phyloP scores from a whole-genome alignment of 2,329 filamentous ascomycete genomes.

The Aspergillus sp. region DNA sequence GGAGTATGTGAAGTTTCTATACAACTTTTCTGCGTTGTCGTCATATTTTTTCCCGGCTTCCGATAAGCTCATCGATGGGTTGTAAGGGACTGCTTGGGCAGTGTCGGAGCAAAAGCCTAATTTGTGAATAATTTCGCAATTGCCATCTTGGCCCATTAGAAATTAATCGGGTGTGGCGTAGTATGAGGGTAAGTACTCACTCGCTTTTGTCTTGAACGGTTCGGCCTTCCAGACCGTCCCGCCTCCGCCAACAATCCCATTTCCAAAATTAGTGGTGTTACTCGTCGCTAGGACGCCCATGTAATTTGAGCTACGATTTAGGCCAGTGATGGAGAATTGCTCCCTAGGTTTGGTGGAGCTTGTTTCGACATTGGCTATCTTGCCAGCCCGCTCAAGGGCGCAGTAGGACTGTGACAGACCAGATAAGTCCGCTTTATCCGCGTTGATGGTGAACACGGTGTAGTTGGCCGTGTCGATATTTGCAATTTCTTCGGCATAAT shows the following conservation, averaged over 20 bases:
- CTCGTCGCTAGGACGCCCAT: constrained; percentile 69
- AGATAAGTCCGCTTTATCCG: constrained; percentile 57
- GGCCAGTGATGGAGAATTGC: constrained; percentile 78
- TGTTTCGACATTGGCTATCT: constrained; percentile 59
- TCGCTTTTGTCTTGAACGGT: constrained; percentile 73
- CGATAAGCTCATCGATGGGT: constrained; percentile 62
- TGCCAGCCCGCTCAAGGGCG: constrained; percentile 67
- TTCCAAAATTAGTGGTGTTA: constrained; percentile 55
- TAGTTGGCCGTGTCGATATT: constrained; percentile 66
- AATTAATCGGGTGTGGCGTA: not conserved
- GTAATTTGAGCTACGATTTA: constrained; percentile 73
- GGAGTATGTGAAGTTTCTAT: constrained; percentile 75
- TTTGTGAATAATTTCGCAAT: constrained; percentile 82
- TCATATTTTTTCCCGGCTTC: constrained; percentile 75
- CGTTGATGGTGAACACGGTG: constrained; percentile 71
- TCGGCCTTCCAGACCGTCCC: constrained; percentile 71
- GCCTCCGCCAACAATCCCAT: constrained; percentile 65
- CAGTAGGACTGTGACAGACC: constrained; percentile 82
- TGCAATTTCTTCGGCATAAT: constrained; percentile 64
- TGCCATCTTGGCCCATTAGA: constrained; percentile 58
- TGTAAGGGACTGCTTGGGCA: constrained; percentile 87
- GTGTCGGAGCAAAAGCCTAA: constrained; percentile 86
- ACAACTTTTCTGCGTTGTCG: constrained; percentile 66
- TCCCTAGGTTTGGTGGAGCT: constrained; percentile 72
- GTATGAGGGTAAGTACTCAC: constrained; percentile 49